Conservation (phyloP, 2,329 filamentous ascomycete genomes). For the Phialophora expanda region DNA sequence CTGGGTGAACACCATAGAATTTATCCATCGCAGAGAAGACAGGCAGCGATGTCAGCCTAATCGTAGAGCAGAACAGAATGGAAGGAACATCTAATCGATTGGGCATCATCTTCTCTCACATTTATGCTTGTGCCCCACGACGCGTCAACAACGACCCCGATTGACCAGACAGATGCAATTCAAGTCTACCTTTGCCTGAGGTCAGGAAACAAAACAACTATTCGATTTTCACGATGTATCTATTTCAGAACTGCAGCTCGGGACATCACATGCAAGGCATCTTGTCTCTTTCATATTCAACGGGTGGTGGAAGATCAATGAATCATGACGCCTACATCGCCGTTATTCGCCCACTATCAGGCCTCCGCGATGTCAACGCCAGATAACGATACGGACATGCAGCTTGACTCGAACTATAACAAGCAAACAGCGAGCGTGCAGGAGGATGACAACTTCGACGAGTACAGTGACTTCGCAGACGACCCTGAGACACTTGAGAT, state of each 20-base stretch:
- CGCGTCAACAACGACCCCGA: slow-evolving; percentile 24
- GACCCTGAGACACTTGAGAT: slow-evolving; percentile 59
- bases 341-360: slow-evolving; percentile 12
- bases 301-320: slow-evolving; percentile 1
- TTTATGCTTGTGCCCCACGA: slow-evolving; percentile 19
- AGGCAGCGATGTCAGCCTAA: slow-evolving; percentile 14
- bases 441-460: slow-evolving; percentile 48
- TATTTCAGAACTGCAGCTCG: neutral
- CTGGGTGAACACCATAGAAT: neutral
- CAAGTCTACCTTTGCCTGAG: slow-evolving; percentile 1
- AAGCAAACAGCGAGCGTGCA: neutral
- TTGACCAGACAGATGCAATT: slow-evolving; percentile 23
- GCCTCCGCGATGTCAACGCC: slow-evolving; percentile 23
- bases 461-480: slow-evolving; percentile 67
- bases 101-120: slow-evolving; percentile 14
- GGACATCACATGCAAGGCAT: neutral
- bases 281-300: slow-evolving; percentile 2
- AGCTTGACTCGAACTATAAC: slow-evolving; percentile 8
- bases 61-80: slow-evolving; percentile 11
- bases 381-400: slow-evolving; percentile 21
- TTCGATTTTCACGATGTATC: slow-evolving; percentile 1
- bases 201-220: slow-evolving; percentile 1
- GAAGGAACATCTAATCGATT: slow-evolving; percentile 18
- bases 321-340: slow-evolving; percentile 32
- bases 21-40: neutral